These are phyloP conservation scores for Rhizopogon vulgaris DNA, from an alignment of 768 basidiomycete genomes.

Conservation along the genomic window DNA sequence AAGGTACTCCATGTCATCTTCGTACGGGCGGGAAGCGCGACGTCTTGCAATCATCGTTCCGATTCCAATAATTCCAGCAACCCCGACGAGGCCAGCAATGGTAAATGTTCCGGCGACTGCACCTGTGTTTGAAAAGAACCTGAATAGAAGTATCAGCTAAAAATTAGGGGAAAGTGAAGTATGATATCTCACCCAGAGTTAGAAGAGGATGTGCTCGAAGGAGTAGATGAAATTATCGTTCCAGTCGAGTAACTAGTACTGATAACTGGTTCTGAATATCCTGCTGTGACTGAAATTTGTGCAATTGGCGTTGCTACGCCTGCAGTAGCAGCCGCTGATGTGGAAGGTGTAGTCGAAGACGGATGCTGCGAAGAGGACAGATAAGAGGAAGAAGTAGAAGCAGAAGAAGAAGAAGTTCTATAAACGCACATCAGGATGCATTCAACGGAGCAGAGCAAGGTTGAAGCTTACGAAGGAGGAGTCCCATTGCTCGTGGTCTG, in stretches of 20 bases:
- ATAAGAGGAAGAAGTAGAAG: background rate
- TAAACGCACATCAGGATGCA: background rate
- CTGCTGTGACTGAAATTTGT: background rate
- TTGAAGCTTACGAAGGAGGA: slow-evolving; percentile 6
- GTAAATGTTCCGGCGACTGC: slow-evolving; percentile 43
- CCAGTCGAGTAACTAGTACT: background rate
- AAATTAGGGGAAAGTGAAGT: background rate
- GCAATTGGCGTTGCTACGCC: background rate
- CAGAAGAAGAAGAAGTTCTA: slow-evolving; percentile 2
- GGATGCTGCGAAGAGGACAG: background rate
- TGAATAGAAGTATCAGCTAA: slow-evolving; percentile 9
- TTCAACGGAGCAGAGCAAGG: background rate
- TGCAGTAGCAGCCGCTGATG: background rate
- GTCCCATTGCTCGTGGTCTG: background rate
- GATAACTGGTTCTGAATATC: background rate
- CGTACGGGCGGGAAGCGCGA: slow-evolving; percentile 17
- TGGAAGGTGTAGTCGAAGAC: background rate
- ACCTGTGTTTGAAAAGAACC: slow-evolving; percentile 42
- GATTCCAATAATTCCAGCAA: slow-evolving; percentile 26
- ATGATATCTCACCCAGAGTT: slow-evolving; percentile 9
- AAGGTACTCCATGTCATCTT: slow-evolving; percentile 25
- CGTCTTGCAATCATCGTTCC: slow-evolving; percentile 24
- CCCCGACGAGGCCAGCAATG: slow-evolving; percentile 30
- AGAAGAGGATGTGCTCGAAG: slow-evolving; percentile 11
- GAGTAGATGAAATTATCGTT: slow-evolving; percentile 10